Conservation (phyloP, 306 rosid species). For the Arachis hypogaea region DNA sequence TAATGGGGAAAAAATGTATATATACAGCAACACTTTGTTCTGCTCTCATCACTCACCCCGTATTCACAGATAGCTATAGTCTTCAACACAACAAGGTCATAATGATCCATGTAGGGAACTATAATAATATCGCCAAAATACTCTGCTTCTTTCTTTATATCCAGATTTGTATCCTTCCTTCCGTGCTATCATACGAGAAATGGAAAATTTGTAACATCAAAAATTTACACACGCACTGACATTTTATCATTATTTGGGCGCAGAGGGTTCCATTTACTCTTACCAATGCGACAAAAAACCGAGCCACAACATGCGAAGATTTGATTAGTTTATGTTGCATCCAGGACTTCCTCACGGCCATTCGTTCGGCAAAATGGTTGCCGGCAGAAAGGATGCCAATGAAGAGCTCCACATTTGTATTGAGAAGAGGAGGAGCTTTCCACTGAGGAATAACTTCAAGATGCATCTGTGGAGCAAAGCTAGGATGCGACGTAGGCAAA, state of each 20-base stretch:
- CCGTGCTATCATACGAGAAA: constrained; percentile 67
- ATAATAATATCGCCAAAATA: constrained; percentile 90
- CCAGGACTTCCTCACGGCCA: constrained; percentile 99
- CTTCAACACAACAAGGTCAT: constrained; percentile 95
- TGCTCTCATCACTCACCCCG: constrained; percentile 65
- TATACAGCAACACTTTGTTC: constrained; percentile 27
- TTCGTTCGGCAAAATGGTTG: constrained; percentile 91
- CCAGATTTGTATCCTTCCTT: constrained; percentile 80
- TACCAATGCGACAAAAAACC: constrained; percentile 94
- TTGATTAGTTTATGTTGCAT: constrained; percentile 80
- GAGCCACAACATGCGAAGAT: constrained; percentile 80
- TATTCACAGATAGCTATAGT: constrained; percentile 94
- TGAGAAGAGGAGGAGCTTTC: constrained; percentile 71
- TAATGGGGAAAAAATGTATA: not conserved
- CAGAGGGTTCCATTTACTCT: constrained; percentile 29
- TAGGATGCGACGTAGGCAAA: constrained; percentile 86
- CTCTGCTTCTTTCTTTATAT: constrained; percentile 84
- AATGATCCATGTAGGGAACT: constrained; percentile 94
- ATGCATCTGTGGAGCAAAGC: constrained; percentile 85
- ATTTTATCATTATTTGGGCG: constrained; percentile 26
- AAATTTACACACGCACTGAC: not conserved
- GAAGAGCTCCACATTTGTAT: constrained; percentile 65
- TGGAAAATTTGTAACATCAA: constrained; percentile 33
- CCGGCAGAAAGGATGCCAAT: constrained; percentile 96
- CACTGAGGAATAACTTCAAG: constrained; percentile 75